Evolutionary conservation across 352 stramenopile species (phyloP), one percentile per base, ranked within the genome.

Genomic region (Phytophthora sp.): DNA sequence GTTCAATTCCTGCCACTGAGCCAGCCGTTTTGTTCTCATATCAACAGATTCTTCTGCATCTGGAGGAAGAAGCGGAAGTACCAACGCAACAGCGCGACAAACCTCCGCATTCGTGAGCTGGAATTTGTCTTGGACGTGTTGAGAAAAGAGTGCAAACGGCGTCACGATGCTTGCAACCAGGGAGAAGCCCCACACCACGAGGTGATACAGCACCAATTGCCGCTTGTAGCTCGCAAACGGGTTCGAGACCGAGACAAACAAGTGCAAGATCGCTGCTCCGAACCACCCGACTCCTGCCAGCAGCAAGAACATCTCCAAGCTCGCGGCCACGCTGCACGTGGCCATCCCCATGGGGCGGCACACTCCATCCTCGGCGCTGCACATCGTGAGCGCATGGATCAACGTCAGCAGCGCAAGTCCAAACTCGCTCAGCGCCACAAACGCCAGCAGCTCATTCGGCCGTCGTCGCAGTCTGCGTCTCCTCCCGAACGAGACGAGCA

Each of bases 191-290:
- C 83, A 92, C 4, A 90, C 79, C 0, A 77, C 46, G 15, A 74
- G 13, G 48, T 92, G 83, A 24, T 87, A 92, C 9, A 77, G 51
- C 37, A 78, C 65, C 15, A 90, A 43, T 45, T 90, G 81, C 10
- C 62, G 55, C 44, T 87, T 87, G 73, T 90, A 89, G 65, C 81
- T 88, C 4, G 80, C 78, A 46, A 92, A 92, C 20, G 83, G 83
- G 46, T 92, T 92, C 24, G 83, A 88, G 1, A 92, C 62, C 4
- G 83, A 89, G 17, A 90, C 83, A 38, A 88, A 92, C 4, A 92
- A 51, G 52, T 92, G 78, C 13, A 89, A 51, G 68, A 92, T 89
- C 6, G 80, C 81, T 13, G 79, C 79, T 17, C 77, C 80, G 42
- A 88, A 92, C 83, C 83, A 92, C 3, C 79, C 79, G 23, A 90